Conservation (phyloP, 2,329 filamentous ascomycete genomes). For the Pseudocercospora crystallina region DNA sequence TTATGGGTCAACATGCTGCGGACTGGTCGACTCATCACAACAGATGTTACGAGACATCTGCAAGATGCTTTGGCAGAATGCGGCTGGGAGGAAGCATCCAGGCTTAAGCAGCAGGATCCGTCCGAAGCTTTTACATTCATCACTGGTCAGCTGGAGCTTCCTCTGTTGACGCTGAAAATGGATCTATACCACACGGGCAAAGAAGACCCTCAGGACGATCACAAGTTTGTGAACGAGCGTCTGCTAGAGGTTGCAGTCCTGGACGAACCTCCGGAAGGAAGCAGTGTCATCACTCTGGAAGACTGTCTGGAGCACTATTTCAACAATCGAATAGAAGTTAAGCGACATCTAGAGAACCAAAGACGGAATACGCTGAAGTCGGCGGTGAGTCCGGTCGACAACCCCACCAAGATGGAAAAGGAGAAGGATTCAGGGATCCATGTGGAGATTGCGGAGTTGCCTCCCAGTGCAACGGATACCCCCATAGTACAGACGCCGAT, state of each 20-base stretch:
- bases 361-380: constrained; percentile 59
- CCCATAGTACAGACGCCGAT: constrained; percentile 27
- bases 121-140: constrained; percentile 96
- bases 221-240: constrained; percentile 91
- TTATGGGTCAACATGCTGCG: constrained; percentile 93
- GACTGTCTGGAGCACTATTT: constrained; percentile 93
- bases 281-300: constrained; percentile 69
- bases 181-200: constrained; percentile 92
- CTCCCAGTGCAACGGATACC: constrained; percentile 30
- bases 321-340: constrained; percentile 88
- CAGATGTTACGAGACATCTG: constrained; percentile 78
- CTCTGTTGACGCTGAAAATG: constrained; percentile 85
- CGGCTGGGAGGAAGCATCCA: constrained; percentile 80
- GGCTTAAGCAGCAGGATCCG: constrained; percentile 84
- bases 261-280: constrained; percentile 64
- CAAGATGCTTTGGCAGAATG: constrained; percentile 81
- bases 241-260: constrained; percentile 90
- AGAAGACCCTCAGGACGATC: constrained; percentile 78
- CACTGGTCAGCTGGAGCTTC: constrained; percentile 82
- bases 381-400: constrained; percentile 29
- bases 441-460: constrained; percentile 46
- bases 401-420: constrained; percentile 31
- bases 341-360: constrained; percentile 64
- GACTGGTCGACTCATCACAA: constrained; percentile 78
- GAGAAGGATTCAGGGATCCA: constrained; percentile 38